A percentile compares a stretch with the other conserved stretches of the same genome.
These are phyloP conservation scores for Pythium dissimile DNA, from an alignment of 352 stramenopile genomes.

Conservation along the genomic window DNA sequence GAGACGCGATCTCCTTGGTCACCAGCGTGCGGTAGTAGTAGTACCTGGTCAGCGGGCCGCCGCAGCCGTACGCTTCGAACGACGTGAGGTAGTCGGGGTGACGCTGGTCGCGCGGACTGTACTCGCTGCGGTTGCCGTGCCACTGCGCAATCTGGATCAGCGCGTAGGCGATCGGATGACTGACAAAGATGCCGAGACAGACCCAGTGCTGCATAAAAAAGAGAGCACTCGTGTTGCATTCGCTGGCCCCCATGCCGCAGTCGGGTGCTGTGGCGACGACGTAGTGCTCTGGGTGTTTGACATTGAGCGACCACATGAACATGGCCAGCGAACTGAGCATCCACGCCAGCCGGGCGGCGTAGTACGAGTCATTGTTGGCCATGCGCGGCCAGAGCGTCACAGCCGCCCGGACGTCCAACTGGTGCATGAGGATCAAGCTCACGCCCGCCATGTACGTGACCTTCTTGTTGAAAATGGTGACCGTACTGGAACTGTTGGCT, in stretches of 20 bases:
- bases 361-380: slow-evolving; percentile 41
- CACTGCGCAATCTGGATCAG: slow-evolving; percentile 36
- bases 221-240: slow-evolving; percentile 22
- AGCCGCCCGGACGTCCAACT: slow-evolving; percentile 32
- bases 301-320: slow-evolving; percentile 29
- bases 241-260: slow-evolving; percentile 21
- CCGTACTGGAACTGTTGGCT: slow-evolving; percentile 15
- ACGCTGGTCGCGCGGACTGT: slow-evolving; percentile 23
- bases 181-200: slow-evolving; percentile 23
- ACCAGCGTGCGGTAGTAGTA: slow-evolving; percentile 43
- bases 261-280: slow-evolving; percentile 18
- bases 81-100: slow-evolving; percentile 25
- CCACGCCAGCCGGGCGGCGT: slow-evolving; percentile 29
- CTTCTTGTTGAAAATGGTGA: slow-evolving; percentile 28
- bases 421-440: slow-evolving; percentile 34
- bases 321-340: slow-evolving; percentile 27
- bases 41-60: slow-evolving; percentile 27
- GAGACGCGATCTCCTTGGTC: slow-evolving; percentile 9
- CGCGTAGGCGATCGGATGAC: slow-evolving; percentile 28
- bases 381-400: slow-evolving; percentile 38
- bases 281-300: slow-evolving; percentile 18
- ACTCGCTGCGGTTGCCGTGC: slow-evolving; percentile 26
- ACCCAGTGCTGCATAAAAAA: slow-evolving; percentile 32
- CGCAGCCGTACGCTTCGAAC: slow-evolving; percentile 34
- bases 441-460: slow-evolving; percentile 31